A percentile compares a stretch with the other conserved stretches of the same genome.
Evolutionary conservation across 1,284 basidiomycete genomes (phyloP).

Genomic region (Rhodofomes roseus): DNA sequence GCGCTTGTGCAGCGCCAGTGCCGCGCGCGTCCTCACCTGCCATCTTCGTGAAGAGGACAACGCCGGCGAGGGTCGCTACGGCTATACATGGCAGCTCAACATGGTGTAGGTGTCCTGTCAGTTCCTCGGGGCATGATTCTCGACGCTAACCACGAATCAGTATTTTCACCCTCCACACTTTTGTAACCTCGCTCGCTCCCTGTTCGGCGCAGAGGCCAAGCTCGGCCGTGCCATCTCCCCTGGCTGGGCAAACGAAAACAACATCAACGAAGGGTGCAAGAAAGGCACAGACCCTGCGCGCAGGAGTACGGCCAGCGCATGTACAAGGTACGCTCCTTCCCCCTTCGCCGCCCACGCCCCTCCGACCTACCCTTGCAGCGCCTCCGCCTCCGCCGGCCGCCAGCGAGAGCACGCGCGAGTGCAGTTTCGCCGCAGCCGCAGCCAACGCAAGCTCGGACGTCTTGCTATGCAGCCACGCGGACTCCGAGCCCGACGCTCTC

Average conservation of each 20-base stretch:
- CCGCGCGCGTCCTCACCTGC: no score
- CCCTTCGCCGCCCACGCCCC: neutral
- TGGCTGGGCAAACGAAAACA: slow-evolving; percentile 65
- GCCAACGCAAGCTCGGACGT: no score
- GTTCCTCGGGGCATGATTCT: no score
- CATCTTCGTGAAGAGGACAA: no score
- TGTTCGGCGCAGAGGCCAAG: slow-evolving; percentile 77
- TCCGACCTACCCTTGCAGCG: slow-evolving; percentile 46
- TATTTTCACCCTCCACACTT: no score
- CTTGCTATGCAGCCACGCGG: no score
- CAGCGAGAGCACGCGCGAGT: slow-evolving; percentile 69
- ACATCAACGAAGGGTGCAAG: slow-evolving; percentile 59
- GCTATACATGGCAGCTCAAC: no score
- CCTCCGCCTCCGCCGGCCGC: slow-evolving; percentile 67
- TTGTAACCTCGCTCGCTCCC: slow-evolving; percentile 67
- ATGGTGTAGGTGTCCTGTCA: no score
- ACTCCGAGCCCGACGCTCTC: no score
- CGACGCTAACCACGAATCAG: no score
- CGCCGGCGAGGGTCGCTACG: no score
- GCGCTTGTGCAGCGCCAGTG: slow-evolving; percentile 71
- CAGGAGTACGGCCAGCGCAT: slow-evolving; percentile 62
- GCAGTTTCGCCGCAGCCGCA: no score
- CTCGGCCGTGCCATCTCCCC: slow-evolving; percentile 48
- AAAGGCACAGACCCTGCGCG: slow-evolving; percentile 48
- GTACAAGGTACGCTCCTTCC: slow-evolving; percentile 50